phyloP scores from a whole-genome alignment of 2,329 filamentous ascomycete genomes.

The Zymoseptoria passerinii region DNA sequence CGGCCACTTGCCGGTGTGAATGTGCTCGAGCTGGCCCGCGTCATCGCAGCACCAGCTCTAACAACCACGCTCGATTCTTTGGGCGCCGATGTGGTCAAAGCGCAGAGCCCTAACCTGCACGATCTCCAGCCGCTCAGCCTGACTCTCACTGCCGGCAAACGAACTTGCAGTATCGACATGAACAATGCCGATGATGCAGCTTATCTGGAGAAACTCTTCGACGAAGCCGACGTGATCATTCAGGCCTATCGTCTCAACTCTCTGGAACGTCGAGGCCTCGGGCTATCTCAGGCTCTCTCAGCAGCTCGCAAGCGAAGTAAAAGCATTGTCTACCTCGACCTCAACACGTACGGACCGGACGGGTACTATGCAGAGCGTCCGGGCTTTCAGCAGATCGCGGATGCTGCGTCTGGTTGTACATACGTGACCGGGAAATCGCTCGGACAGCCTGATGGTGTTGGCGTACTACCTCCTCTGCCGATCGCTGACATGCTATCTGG shows the following conservation, averaged over 20 bases:
- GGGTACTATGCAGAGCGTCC: conserved; percentile 40
- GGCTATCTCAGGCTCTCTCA: conserved; percentile 11
- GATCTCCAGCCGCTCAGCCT: no score
- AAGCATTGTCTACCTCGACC: conserved; percentile 41
- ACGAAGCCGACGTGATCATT: conserved; percentile 44
- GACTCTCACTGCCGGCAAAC: conserved; percentile 46
- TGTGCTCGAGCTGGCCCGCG: no score
- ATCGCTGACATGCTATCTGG: conserved; percentile 15
- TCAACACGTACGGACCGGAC: conserved; percentile 49
- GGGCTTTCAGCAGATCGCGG: conserved; percentile 48
- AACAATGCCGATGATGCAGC: conserved; percentile 28
- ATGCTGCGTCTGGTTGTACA: conserved; percentile 28
- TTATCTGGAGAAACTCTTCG: conserved; percentile 36
- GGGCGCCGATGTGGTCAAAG: no score
- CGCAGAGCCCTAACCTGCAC: no score
- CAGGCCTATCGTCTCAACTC: conserved; percentile 43
- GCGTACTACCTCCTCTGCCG: conserved; percentile 14
- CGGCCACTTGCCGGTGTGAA: no score
- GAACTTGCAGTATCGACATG: conserved; percentile 40
- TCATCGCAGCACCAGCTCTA: no score
- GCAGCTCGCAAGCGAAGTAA: conserved; percentile 21
- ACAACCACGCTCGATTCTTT: no score
- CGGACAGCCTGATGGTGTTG: conserved; percentile 15
- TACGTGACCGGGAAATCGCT: conserved; percentile 11
- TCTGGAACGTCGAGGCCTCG: conserved; percentile 37